Conservation (phyloP, 2,329 filamentous ascomycete genomes). For the Lasiodiplodia theobromae region DNA sequence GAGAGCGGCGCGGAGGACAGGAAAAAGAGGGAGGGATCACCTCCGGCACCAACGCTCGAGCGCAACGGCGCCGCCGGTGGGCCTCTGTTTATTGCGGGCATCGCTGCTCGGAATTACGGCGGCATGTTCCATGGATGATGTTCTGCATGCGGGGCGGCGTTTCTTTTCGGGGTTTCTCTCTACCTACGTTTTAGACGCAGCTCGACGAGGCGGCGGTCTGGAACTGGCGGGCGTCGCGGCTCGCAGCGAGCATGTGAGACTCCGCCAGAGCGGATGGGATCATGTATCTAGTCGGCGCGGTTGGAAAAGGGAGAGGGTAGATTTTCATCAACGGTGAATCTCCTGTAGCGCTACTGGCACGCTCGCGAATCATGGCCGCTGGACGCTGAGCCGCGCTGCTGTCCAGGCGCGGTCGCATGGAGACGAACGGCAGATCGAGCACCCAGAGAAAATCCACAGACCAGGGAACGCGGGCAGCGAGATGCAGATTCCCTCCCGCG, state of each 20-base stretch:
- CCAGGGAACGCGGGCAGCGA: constrained; percentile 20
- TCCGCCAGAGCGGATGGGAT: neutral
- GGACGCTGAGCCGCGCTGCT: constrained; percentile 19
- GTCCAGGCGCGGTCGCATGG: constrained; percentile 20
- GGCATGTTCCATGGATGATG: constrained; percentile 17
- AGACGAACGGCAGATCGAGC: constrained; percentile 30
- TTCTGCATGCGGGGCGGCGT: constrained; percentile 22
- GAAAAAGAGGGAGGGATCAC: constrained; percentile 23
- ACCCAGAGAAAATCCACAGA: constrained; percentile 25
- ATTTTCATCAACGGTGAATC: constrained; percentile 4
- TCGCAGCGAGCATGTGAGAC: constrained; percentile 27
- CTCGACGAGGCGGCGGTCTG: constrained; percentile 13
- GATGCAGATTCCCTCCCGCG: neutral
- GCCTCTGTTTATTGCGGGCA: constrained; percentile 28
- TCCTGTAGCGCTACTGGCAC: neutral
- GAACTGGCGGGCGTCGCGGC: neutral
- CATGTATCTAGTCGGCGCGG: neutral
- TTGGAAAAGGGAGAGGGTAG: constrained; percentile 7
- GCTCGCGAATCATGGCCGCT: constrained; percentile 26
- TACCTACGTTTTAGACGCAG: neutral
- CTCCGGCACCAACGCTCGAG: constrained; percentile 14
- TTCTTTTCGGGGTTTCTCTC: constrained; percentile 11
- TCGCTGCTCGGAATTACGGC: neutral
- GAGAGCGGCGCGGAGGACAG: constrained; percentile 21
- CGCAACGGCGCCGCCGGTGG: constrained; percentile 23